A percentile compares a stretch with the other conserved stretches of the same genome.
Conservation (phyloP, 495 filamentous ascomycete genomes). For the Penicillium herquei region DNA sequence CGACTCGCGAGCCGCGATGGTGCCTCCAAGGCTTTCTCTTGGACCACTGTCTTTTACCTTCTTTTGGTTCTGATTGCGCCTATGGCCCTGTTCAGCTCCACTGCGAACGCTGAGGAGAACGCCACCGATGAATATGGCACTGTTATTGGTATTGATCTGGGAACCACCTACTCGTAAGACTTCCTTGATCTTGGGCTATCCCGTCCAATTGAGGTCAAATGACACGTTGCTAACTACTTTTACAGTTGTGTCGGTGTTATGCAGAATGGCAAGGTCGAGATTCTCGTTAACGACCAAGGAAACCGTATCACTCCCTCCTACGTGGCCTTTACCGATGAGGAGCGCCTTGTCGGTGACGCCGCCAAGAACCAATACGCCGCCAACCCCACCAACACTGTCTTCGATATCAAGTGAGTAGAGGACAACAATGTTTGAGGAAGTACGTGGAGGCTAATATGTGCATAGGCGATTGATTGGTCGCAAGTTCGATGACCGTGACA, state of each 20-base stretch:
- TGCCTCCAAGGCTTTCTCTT: constrained; percentile 53
- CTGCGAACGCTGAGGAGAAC: constrained; percentile 70
- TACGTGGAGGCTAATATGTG: constrained; percentile 17
- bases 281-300: constrained; percentile 95
- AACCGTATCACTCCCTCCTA: constrained; percentile 99
- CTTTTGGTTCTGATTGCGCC: constrained; percentile 76
- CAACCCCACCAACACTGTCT: constrained; percentile 87
- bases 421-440: not conserved
- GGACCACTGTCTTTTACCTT: constrained; percentile 80
- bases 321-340: constrained; percentile 97
- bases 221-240: constrained; percentile 15
- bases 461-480: constrained; percentile 82
- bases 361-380: constrained; percentile 99
- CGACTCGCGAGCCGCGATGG: constrained; percentile 40
- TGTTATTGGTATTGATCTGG: constrained; percentile 93
- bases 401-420: constrained; percentile 81
- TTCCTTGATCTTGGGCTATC: not conserved
- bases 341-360: constrained; percentile 95
- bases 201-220: not conserved
- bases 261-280: constrained; percentile 98
- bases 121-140: constrained; percentile 77
- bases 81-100: constrained; percentile 68
- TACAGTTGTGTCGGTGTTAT: constrained; percentile 90
- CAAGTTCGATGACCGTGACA: constrained; percentile 82
- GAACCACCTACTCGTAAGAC: constrained; percentile 87